phyloP scores from a whole-genome alignment of 768 basidiomycete genomes.

The Holtermanniella nyarrowii region DNA sequence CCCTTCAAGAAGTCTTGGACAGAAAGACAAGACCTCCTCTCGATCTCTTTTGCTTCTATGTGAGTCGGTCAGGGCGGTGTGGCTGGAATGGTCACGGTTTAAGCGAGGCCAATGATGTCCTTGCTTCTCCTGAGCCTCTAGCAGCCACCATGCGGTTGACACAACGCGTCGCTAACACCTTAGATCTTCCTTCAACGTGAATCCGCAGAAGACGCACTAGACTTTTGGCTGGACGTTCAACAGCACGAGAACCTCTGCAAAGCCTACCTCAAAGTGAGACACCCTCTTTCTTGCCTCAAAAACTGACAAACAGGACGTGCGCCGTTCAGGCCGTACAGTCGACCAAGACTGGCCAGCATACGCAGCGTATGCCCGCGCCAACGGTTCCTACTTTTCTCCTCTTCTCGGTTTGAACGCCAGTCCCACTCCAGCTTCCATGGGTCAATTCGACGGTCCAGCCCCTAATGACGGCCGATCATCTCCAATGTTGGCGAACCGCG shows the following conservation, averaged over 20 bases:
- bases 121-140: background rate
- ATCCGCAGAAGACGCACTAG: conserved; percentile 88
- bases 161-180: too few relatives aligned
- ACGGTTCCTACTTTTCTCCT: conserved; percentile 87
- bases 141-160: too few relatives aligned
- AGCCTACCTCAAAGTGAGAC: conserved; percentile 76
- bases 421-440: background rate
- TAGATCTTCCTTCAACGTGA: conserved; percentile 92
- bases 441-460: background rate
- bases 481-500: background rate
- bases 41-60: conserved; percentile 97
- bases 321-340: conserved; percentile 83
- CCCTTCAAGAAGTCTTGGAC: conserved; percentile 66
- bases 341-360: conserved; percentile 98
- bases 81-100: too few relatives aligned
- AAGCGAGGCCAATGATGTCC: background rate
- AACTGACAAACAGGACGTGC: conserved; percentile 56
- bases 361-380: conserved; percentile 80
- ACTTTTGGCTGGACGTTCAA: conserved; percentile 98
- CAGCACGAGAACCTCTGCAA: conserved; percentile 98
- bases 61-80: too few relatives aligned
- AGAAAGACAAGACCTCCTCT: conserved; percentile 86
- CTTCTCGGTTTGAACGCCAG: conserved; percentile 51
- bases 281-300: background rate
- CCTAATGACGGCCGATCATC: background rate